Evolutionary conservation across 768 basidiomycete genomes (phyloP), one percentile per base, ranked within the genome.

Genomic region (Strobilomyces dryophilus): DNA sequence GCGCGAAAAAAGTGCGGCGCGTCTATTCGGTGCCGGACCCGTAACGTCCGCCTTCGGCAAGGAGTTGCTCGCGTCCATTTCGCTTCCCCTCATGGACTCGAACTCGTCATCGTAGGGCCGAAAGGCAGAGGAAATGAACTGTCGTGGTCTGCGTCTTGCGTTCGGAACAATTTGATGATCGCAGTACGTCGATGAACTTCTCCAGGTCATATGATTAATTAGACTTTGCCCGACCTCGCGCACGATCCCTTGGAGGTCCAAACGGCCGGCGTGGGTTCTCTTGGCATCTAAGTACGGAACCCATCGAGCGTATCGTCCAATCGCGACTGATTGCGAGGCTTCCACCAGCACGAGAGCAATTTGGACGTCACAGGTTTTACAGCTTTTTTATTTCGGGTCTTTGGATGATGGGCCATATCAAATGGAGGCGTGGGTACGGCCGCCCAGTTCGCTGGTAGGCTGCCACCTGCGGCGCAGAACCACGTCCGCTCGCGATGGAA

Each of bases 221-320:
- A 60, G 47, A 40, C 47, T 51, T 56, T 51, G 55, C 34, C 18
- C n/a, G 9, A 12, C 35, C 17, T 36, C 26, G 32, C 27, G 34
- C 24, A 24, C 34, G 11, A 24, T 15, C 11, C 26, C 20, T 36
- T 8, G 43, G 31, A 7, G 17, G 29, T 26, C 34, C 48, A 11
- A 14, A 10, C n/a, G 21, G 37, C 37, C 49, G 49, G 53, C 34
- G 41, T 43, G 41, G 39, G 45, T 43, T 20, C 43, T 36, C 46
- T 53, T 32, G 51, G 45, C 45, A 45, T 26, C 8, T 24, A 24
- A 24, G 24, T 42, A 40, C 12, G 20, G 26, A 27, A 32, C 10
- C 14, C 26, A 8, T 10, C 8, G 8, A 27, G 20, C 8, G 18
- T 10, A 40, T 41, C 20, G 26, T 29, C 29, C 29, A 29, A 29